These are phyloP conservation scores for Amylostereum areolatum DNA, from an alignment of 1,284 basidiomycete genomes.

Conservation along the genomic window DNA sequence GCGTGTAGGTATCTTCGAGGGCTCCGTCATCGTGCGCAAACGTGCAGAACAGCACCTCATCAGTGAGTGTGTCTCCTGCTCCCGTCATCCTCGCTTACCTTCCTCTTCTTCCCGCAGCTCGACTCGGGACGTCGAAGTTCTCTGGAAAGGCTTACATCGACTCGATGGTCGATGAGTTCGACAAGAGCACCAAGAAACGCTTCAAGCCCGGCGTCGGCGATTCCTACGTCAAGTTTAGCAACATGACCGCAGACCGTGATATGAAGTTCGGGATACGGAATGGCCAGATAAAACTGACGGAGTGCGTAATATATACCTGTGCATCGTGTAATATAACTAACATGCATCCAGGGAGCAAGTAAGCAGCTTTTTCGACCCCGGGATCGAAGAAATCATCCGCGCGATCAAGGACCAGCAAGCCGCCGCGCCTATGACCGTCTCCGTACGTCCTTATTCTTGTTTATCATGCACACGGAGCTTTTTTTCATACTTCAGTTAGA, in stretches of 20 bases:
- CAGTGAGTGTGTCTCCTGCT: slow-evolving; percentile 7
- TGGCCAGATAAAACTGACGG: slow-evolving; percentile 40
- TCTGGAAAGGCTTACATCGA: slow-evolving; percentile 29
- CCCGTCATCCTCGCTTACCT: slow-evolving; percentile 17
- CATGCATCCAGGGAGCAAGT: slow-evolving; percentile 28
- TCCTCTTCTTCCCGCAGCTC: slow-evolving; percentile 23
- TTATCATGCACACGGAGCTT: background rate
- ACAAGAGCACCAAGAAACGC: slow-evolving; percentile 43
- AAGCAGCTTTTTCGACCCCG: slow-evolving; percentile 38
- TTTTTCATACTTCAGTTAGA: slow-evolving; percentile 20
- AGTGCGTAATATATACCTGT: slow-evolving; percentile 21
- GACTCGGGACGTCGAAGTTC: slow-evolving; percentile 19
- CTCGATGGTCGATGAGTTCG: slow-evolving; percentile 40
- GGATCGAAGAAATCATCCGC: slow-evolving; percentile 23
- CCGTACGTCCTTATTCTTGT: background rate
- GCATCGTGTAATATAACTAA: background rate
- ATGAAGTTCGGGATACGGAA: slow-evolving; percentile 34
- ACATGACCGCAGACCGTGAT: slow-evolving; percentile 35
- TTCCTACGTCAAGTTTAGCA: slow-evolving; percentile 46
- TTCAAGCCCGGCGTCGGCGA: slow-evolving; percentile 35
- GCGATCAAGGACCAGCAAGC: slow-evolving; percentile 29
- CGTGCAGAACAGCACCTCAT: slow-evolving; percentile 19
- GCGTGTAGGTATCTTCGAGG: slow-evolving; percentile 6
- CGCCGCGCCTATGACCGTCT: slow-evolving; percentile 30
- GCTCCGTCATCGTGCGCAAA: background rate